Evolutionary conservation across 495 filamentous ascomycete species (phyloP).

Genomic region (Cairneyella variabilis): DNA sequence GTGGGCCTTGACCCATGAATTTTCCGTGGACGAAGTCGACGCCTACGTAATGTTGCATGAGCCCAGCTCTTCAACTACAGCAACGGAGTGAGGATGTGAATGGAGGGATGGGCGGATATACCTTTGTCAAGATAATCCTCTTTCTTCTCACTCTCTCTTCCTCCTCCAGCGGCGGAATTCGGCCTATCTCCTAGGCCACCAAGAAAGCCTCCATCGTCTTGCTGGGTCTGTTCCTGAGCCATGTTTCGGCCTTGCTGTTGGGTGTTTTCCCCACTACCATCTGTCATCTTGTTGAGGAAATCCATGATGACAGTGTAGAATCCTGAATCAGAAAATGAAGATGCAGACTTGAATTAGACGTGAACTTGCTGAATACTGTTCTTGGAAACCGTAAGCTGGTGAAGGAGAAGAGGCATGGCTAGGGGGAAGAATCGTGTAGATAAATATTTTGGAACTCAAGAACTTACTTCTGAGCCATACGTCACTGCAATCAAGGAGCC

Average conservation of each 20-base stretch:
- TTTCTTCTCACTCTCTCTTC: slow-evolving; percentile 63
- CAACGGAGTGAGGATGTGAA: background rate
- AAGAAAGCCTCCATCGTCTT: slow-evolving; percentile 41
- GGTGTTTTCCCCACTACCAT: background rate
- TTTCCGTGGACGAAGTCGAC: slow-evolving; percentile 67
- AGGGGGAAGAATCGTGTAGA: too few species aligned
- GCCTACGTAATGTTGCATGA: slow-evolving; percentile 35
- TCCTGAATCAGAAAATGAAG: too few species aligned
- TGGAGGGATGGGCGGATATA: slow-evolving; percentile 22
- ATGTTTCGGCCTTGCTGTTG: background rate
- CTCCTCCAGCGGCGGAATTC: slow-evolving; percentile 59
- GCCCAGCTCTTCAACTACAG: slow-evolving; percentile 12
- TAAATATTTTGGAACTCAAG: too few species aligned
- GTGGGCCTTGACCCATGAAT: slow-evolving; percentile 57
- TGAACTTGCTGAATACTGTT: too few species aligned
- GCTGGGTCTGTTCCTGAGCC: background rate
- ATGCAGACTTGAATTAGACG: too few species aligned
- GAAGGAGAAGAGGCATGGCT: too few species aligned
- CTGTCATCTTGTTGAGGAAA: slow-evolving; percentile 6
- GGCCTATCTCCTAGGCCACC: slow-evolving; percentile 51
- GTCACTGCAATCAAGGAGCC: too few species aligned
- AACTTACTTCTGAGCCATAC: too few species aligned
- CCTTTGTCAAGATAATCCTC: slow-evolving; percentile 66
- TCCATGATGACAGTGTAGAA: slow-evolving; percentile 12
- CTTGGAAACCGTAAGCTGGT: too few species aligned